Percentiles rank a stretch among this genome's conserved stretches.
Conservation (phyloP, 2,329 filamentous ascomycete genomes). For the Aspergillus nomiae region DNA sequence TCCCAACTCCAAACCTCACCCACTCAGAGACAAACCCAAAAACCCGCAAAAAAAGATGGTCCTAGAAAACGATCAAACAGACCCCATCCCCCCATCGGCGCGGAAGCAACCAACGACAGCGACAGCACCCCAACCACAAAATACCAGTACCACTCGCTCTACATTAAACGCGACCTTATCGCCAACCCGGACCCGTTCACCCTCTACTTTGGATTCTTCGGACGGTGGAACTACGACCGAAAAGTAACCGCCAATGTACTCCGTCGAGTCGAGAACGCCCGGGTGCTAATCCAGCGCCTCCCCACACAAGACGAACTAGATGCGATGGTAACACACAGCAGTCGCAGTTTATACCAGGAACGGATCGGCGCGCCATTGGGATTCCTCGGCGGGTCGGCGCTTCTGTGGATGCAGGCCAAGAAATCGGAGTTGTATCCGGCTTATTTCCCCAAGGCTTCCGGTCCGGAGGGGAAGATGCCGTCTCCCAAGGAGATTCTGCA, state of each 20-base stretch:
- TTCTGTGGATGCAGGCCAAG: slow-evolving; percentile 15
- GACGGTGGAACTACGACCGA: slow-evolving; percentile 21
- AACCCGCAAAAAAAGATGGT: slow-evolving; percentile 21
- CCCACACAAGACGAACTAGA: slow-evolving; percentile 40
- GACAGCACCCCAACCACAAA: slow-evolving; percentile 8
- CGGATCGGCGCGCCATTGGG: slow-evolving; percentile 25
- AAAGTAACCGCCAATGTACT: slow-evolving; percentile 6
- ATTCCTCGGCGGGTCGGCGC: slow-evolving; percentile 11
- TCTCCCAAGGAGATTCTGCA: neutral
- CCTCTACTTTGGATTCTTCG: slow-evolving; percentile 31
- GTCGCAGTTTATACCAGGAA: slow-evolving; percentile 23
- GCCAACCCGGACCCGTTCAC: slow-evolving; percentile 28
- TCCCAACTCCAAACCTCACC: neutral
- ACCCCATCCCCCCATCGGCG: slow-evolving; percentile 18
- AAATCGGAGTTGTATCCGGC: slow-evolving; percentile 10
- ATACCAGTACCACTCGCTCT: slow-evolving; percentile 4
- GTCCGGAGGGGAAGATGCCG: neutral
- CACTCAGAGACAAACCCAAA: neutral
- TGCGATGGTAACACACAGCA: slow-evolving; percentile 27
- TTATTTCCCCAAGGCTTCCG: neutral
- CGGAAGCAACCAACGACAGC: neutral
- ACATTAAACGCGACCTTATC: slow-evolving; percentile 28
- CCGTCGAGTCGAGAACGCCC: slow-evolving; percentile 23
- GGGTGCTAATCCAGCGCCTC: slow-evolving; percentile 26
- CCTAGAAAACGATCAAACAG: slow-evolving; percentile 22